Base-by-base conservation (phyloP, 2,329 filamentous ascomycete genomes). In the Graphium sp. region DNA sequence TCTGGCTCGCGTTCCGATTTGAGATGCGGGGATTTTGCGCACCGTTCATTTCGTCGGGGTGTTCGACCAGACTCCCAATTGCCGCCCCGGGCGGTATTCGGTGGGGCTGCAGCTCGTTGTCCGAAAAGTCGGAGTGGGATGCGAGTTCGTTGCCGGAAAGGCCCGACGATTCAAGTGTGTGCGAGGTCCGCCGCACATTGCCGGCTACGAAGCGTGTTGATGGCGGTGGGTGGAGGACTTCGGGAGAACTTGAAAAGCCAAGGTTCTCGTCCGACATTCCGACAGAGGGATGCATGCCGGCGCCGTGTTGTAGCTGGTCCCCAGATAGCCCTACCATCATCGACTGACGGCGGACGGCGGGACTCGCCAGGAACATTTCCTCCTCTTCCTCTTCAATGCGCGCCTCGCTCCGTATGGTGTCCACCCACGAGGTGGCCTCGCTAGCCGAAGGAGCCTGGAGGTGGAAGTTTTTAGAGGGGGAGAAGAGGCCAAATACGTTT, bases 401-500 rank as follows among this genome's bases (percentile, higher is more conserved):
- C 12, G 84, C 81, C 41, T 89, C 75, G 32, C 60, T 60, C 26
- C 84, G 69, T 42, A 95, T 85, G 29, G 79, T 54, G 16, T 80
- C 64, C 12, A 94, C 80, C 89, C 89, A 98, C 44, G 80, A 74
- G 35, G 80, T 68, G 5, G 82, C 81, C 36, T 94, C 85, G 33
- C 70, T 59, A 28, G 73, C 66, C 4, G 67, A 76, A 18, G 61
- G 48, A 1, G 82, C 84, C 49, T 92, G 79, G 34, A 98, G 73
- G 44, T 94, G 84, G 53, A 78, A 93, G 54, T 94, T 95, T 39
- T 78, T 76, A 11, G 84, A 78, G 0, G 85, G 80, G 0, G 84
- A 87, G 53, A 93, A 98, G 25, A 95, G 66, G 13, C 81, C 89
- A 47, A 98, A 95, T 35, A 94, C 71, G 47, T 93, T 74, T 29